Conservation (phyloP, 73 alveolate species). For the Paramecium biaurelia region DNA sequence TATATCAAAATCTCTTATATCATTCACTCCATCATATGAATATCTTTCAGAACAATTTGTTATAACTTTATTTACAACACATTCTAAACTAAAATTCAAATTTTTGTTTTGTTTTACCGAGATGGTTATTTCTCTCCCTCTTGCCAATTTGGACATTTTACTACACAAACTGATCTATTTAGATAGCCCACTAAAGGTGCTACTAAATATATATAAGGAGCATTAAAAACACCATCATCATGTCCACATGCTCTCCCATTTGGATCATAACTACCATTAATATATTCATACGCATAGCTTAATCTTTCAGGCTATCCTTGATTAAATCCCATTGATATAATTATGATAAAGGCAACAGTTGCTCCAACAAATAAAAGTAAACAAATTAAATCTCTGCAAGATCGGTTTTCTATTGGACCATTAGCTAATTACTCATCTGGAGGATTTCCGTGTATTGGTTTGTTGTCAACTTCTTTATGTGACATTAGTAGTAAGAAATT, state of each 20-base stretch:
- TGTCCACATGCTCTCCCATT: constrained; percentile 56
- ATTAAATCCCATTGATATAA: constrained; percentile 30
- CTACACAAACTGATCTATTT: constrained; percentile 34
- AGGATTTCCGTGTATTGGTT: constrained; percentile 25
- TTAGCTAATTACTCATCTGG: constrained; percentile 25
- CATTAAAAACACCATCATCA: constrained; percentile 10
- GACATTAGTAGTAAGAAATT: not conserved
- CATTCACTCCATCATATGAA: constrained; percentile 39
- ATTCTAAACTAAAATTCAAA: not conserved
- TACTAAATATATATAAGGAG: constrained; percentile 34
- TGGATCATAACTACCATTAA: not conserved
- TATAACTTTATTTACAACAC: not conserved
- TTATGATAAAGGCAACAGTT: not conserved
- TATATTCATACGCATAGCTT: not conserved
- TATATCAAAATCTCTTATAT: not conserved
- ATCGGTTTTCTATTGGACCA: not conserved
- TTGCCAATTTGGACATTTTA: not conserved
- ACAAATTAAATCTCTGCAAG: not conserved
- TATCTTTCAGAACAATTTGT: not conserved
- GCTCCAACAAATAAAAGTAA: not conserved
- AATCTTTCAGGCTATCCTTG: constrained; percentile 19
- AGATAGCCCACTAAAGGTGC: constrained; percentile 30
- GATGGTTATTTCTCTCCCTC: not conserved
- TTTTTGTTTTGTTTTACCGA: not conserved
- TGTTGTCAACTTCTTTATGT: not conserved